These are phyloP conservation scores for Phytopythium litorale DNA, from an alignment of 352 stramenopile genomes.

Conservation along the genomic window DNA sequence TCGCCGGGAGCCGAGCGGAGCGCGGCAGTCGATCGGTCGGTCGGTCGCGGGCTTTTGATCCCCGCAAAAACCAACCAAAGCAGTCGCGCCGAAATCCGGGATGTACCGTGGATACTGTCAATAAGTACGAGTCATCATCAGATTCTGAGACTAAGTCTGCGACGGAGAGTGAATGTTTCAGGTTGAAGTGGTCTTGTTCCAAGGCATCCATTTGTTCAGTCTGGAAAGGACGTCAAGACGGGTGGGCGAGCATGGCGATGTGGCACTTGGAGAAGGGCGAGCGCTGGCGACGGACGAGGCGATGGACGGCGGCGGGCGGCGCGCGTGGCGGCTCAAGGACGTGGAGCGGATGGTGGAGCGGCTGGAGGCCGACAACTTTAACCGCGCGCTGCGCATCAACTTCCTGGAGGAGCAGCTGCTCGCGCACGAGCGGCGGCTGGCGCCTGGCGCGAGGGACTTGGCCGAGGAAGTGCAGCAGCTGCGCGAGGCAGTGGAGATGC, in stretches of 20 bases:
- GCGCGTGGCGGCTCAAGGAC: conserved; percentile 3
- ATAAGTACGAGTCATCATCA: background rate
- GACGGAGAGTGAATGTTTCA: background rate
- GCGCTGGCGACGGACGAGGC: background rate
- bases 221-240: background rate
- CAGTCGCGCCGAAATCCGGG: background rate
- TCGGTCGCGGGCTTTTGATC: background rate
- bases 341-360: background rate
- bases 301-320: background rate
- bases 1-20: background rate
- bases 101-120: background rate
- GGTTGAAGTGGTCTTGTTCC: no score
- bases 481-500: conserved; percentile 3
- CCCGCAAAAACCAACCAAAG: background rate
- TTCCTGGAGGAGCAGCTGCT: conserved; percentile 23
- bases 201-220: no score
- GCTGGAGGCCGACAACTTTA: conserved; percentile 23
- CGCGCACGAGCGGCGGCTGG: background rate
- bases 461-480: background rate
- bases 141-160: background rate
- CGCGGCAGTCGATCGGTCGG: background rate
- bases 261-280: background rate
- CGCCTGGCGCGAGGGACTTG: background rate
- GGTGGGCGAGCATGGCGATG: background rate
- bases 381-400: conserved; percentile 30